These are phyloP conservation scores for Pseudozyma thailandica DNA, from an alignment of 1,284 basidiomycete species.

Conservation along the genomic window DNA sequence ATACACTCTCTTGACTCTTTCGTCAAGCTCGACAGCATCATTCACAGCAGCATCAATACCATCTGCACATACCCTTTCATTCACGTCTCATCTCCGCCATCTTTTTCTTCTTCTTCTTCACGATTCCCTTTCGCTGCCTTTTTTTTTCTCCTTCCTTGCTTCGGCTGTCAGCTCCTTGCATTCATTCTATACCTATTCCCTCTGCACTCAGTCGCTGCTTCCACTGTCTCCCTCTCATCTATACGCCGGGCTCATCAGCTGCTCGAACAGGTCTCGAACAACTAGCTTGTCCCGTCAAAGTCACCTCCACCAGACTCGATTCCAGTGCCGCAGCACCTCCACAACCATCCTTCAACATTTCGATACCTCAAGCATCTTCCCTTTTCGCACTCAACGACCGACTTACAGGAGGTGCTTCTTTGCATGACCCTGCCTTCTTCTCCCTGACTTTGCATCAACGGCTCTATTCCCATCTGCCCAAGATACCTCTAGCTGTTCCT, in stretches of 20 bases:
- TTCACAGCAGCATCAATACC: conserved; percentile 7
- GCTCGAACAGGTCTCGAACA: conserved; percentile 15
- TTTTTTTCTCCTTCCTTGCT: conserved; percentile 3
- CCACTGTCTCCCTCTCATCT: neutral
- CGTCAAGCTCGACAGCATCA: conserved; percentile 7
- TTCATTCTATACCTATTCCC: conserved; percentile 18
- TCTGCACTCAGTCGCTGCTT: neutral
- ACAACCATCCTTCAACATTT: neutral
- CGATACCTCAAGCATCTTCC: neutral
- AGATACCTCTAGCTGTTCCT: conserved; percentile 25
- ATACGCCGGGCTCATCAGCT: neutral
- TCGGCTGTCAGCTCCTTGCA: conserved; percentile 13
- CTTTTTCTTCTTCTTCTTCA: neutral
- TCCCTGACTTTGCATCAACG: conserved; percentile 12
- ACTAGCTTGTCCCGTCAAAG: neutral
- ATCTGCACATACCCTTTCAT: conserved; percentile 12
- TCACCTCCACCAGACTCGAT: too few relatives aligned
- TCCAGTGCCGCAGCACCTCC: too few relatives aligned
- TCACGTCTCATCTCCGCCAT: conserved; percentile 5
- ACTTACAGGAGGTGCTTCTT: neutral
- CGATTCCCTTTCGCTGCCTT: conserved; percentile 1
- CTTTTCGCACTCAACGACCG: neutral
- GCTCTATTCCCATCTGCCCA: conserved; percentile 11
- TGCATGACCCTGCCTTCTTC: conserved; percentile 6
- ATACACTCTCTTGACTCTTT: conserved; percentile 3